Evolutionary conservation across 306 rosid species (phyloP).

Genomic region (Quercus dentata): DNA sequence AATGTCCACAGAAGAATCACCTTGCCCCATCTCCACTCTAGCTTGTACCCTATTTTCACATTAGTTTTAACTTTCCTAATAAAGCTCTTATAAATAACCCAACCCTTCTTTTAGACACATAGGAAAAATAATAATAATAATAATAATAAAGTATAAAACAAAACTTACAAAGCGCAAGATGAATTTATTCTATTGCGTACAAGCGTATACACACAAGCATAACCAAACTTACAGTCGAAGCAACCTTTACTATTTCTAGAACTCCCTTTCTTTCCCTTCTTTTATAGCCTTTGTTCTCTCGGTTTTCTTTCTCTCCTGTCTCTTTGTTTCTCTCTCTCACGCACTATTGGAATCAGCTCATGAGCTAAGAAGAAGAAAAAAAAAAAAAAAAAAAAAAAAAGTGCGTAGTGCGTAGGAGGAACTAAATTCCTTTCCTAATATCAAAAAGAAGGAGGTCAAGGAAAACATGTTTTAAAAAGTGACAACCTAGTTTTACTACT

Average conservation of each 20-base stretch:
- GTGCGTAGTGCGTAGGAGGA: slow-evolving; percentile 8
- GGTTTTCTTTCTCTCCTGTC: neutral
- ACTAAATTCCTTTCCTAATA: slow-evolving; percentile 23
- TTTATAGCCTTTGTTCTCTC: slow-evolving; percentile 18
- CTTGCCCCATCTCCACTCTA: slow-evolving; percentile 82
- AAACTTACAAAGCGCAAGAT: neutral
- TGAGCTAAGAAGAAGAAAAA: neutral
- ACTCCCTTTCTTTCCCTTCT: slow-evolving; percentile 8
- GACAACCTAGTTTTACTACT: slow-evolving; percentile 23
- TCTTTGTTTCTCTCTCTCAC: slow-evolving; percentile 12
- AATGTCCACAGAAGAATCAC: slow-evolving; percentile 52
- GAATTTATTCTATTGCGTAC: slow-evolving; percentile 23
- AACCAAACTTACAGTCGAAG: slow-evolving; percentile 63
- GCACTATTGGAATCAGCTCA: slow-evolving; percentile 6
- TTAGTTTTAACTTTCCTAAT: neutral
- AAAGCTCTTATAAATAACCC: neutral
- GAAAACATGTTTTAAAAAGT: slow-evolving; percentile 39
- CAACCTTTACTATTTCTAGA: slow-evolving; percentile 44
- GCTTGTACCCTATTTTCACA: slow-evolving; percentile 27
- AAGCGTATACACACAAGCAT: slow-evolving; percentile 39
- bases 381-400: neutral
- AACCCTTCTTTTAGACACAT: neutral
- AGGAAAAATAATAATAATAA: neutral
- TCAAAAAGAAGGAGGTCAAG: slow-evolving; percentile 20
- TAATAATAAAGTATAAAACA: neutral